Base-by-base conservation (phyloP, 2,329 filamentous ascomycete genomes). In the Fusarium pininemorale region DNA sequence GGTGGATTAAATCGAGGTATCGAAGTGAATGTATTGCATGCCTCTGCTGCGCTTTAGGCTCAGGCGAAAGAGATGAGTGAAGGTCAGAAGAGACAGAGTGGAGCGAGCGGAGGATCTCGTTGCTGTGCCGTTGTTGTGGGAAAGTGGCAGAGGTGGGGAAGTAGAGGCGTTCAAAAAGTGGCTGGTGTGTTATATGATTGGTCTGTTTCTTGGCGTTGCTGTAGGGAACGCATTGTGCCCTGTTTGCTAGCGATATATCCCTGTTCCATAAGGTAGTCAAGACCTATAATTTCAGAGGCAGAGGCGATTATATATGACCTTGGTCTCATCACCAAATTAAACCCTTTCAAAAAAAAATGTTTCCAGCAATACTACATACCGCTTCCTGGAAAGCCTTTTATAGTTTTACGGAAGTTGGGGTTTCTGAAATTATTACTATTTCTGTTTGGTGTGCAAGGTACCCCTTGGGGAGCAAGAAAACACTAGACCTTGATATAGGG, bases 101-200 rank as follows among this genome's bases (percentile, higher is more conserved):
- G 63, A 67, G 70, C 51, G 44, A 65, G 65, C 39, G 64, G 38
- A 68, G 55, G 66, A 65, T 73, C 74, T 76, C 63, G 75, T 77
- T 77, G 75, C 75, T 68, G 75, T 73, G 75, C 73, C 66, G 62
- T 76, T 55, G 75, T 69, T 58, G 55, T 73, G 74, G 75, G 24
- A 53, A 41, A 53, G 66, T 70, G 57, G 66, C 61, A 53, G 56
- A 48, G 30, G 56, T 63, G 63, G 53, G 26, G 45, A 59, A 20
- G 24, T 38, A 55, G 44, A 47, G 53, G 66, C 66, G 45, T 44
- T 18, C 37, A 28, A 32, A 50, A 59, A 45, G 71, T 74, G 62
- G 71, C 71, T 74, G 47, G 26, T 47, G 38, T 26, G 26, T 18
- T 9, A 24, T 15, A 6, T 74, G 57, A 64, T 74, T 74, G 71